Evolutionary conservation across 1,284 basidiomycete species (phyloP).

Genomic region (Tremellales sp.): DNA sequence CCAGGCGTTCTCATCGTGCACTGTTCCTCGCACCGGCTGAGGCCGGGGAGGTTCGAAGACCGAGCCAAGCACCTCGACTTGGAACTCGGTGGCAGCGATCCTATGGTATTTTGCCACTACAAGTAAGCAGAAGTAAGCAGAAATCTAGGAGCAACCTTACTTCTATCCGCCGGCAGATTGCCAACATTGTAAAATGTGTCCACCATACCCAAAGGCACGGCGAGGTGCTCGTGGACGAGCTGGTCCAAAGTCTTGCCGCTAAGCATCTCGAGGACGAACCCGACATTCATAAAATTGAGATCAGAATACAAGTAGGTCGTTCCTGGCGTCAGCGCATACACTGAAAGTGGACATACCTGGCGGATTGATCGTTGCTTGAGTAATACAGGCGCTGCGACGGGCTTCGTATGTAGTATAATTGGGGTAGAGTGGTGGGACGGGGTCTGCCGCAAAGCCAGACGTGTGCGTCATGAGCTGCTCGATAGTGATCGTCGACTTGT

Average conservation of each 20-base stretch:
- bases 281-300: slow-evolving; percentile 11
- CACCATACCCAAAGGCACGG: slow-evolving; percentile 6
- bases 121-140: too few relatives aligned
- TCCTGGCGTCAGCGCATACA: too few relatives aligned
- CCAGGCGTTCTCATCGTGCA: slow-evolving; percentile 14
- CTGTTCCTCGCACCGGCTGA: slow-evolving; percentile 9
- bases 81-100: slow-evolving; percentile 6
- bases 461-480: slow-evolving; percentile 10
- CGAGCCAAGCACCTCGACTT: slow-evolving; percentile 7
- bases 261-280: slow-evolving; percentile 3
- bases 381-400: slow-evolving; percentile 1
- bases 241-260: slow-evolving; percentile 3
- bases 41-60: slow-evolving; percentile 7
- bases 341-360: slow-evolving; percentile 2
- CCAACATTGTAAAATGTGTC: slow-evolving; percentile 9
- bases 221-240: background rate
- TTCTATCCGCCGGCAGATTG: background rate
- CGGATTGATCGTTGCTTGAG: slow-evolving; percentile 7
- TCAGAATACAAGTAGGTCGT: slow-evolving; percentile 5
- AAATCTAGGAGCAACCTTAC: too few relatives aligned
- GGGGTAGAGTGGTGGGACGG: slow-evolving; percentile 5
- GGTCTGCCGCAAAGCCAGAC: slow-evolving; percentile 8
- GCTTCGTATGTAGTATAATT: slow-evolving; percentile 9
- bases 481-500: slow-evolving; percentile 11
- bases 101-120: slow-evolving; percentile 2